Conservation (phyloP, 2,329 filamentous ascomycete genomes). For the Chrysoporthe austroafricana region DNA sequence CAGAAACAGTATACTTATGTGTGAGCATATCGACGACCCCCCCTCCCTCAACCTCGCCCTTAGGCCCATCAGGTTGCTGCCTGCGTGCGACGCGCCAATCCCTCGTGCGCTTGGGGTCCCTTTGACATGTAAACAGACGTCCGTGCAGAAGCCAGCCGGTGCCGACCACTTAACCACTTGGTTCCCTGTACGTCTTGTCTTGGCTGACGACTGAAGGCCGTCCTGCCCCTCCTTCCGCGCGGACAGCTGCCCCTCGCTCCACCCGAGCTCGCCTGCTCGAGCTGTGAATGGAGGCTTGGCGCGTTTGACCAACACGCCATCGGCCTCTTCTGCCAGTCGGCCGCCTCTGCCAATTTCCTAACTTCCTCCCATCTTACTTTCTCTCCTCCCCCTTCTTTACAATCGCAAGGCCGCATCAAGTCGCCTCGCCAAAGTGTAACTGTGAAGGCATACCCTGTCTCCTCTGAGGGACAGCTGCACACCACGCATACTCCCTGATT, state of each 20-base stretch:
- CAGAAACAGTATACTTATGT: too few species aligned
- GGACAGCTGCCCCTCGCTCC: constrained; percentile 25
- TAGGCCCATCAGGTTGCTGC: too few species aligned
- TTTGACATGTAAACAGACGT: too few species aligned
- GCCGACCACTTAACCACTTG: too few species aligned
- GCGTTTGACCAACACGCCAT: constrained; percentile 20
- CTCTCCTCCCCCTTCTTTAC: background rate
- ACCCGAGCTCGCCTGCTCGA: constrained; percentile 19
- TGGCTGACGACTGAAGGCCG: background rate
- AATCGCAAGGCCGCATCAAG: background rate
- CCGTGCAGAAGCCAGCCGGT: background rate
- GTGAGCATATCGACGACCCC: too few species aligned
- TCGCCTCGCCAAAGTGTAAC: background rate
- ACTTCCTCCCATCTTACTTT: background rate
- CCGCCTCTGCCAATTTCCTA: background rate
- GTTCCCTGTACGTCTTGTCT: constrained; percentile 5
- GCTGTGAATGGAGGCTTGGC: constrained; percentile 29
- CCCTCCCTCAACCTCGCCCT: too few species aligned
- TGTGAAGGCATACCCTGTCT: background rate
- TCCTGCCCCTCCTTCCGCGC: constrained; percentile 7
- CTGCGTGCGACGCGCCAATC: too few species aligned
- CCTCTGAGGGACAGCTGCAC: background rate
- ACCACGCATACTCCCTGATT: background rate
- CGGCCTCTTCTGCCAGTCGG: background rate
- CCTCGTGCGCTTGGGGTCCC: too few species aligned